Percentiles rank a stretch among this genome's conserved stretches.
Conservation (phyloP, 2,329 filamentous ascomycete genomes). For the Pyricularia grisea region DNA sequence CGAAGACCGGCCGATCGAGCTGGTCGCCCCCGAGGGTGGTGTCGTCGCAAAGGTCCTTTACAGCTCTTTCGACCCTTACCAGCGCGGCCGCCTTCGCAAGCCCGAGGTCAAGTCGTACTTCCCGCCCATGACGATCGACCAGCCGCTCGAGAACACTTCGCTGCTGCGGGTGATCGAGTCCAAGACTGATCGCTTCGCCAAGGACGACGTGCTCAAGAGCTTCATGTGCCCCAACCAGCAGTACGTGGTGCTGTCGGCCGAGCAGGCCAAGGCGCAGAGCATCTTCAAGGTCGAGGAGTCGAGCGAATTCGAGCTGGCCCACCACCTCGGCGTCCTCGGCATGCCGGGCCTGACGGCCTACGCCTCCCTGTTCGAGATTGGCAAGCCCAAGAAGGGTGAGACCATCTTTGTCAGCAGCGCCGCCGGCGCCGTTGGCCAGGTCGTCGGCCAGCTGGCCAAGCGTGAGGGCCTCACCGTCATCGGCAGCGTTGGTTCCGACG, state of each 20-base stretch:
- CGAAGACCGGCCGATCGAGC: slow-evolving; percentile 59
- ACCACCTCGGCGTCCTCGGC: slow-evolving; percentile 63
- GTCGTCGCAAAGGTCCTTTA: slow-evolving; percentile 62
- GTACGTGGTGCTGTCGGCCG: slow-evolving; percentile 45
- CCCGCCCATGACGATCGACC: slow-evolving; percentile 49
- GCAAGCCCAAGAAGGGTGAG: slow-evolving; percentile 62
- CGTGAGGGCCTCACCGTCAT: slow-evolving; percentile 70
- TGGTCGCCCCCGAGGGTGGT: slow-evolving; percentile 52
- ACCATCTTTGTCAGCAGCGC: slow-evolving; percentile 78
- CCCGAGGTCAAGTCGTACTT: slow-evolving; percentile 57
- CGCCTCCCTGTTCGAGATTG: slow-evolving; percentile 57
- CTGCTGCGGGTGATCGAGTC: slow-evolving; percentile 65
- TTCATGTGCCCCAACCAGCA: slow-evolving; percentile 51
- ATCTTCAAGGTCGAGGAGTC: slow-evolving; percentile 58
- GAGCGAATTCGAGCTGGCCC: slow-evolving; percentile 49
- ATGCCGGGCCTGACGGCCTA: slow-evolving; percentile 39
- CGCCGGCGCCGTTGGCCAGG: slow-evolving; percentile 70
- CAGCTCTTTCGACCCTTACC: slow-evolving; percentile 75
- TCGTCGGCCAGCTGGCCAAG: slow-evolving; percentile 79
- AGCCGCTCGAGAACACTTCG: slow-evolving; percentile 54
- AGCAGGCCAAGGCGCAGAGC: slow-evolving; percentile 22
- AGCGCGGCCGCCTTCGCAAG: slow-evolving; percentile 69
- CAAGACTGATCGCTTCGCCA: slow-evolving; percentile 46
- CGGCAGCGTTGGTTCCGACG: slow-evolving; percentile 69
- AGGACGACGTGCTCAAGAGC: slow-evolving; percentile 57